Evolutionary conservation across 2,329 filamentous ascomycete species (phyloP), one percentile per base, ranked within the genome.

Genomic region (Gliomastix tumulicola): DNA sequence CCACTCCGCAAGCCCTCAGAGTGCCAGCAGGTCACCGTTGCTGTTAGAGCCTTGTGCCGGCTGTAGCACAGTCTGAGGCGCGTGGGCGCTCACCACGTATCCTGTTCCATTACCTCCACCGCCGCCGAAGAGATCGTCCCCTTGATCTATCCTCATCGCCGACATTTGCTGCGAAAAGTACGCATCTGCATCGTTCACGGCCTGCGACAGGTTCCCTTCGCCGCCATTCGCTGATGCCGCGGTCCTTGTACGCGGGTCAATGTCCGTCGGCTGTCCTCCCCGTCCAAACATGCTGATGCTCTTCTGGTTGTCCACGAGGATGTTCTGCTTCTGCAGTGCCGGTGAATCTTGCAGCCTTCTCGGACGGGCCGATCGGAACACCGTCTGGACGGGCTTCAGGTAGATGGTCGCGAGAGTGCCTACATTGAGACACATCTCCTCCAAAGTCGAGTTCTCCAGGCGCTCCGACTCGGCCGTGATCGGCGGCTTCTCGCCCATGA

Each of bases 401-500:
- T 98, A 98, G 35, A 98, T 90, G 1, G 92, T 98, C 4, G 92
- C 92, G 4, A 98, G 73, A 1, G 92, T 97, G 46, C 92, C 92
- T 32, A 98, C 89, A 49, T 90, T 94, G 41, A 98, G 75, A 54
- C 92, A 97, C 77, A 98, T 90, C 58, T 98, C 92, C 62, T 98
- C 92, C 7, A 98, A 72, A 0, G 92, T 98, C 32, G 76, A 72
- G 0, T 89, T 82, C 55, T 98, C 92, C 3, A 98, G 75, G 47
- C 90, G 90, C 63, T 98, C 92, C 20, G 86, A 89, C 60, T 98
- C 92, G 22, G 92, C 90, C 2, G 89, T 95, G 59, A 98, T 97
- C 7, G 90, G 77, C 7, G 92, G 92, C 58, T 98, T 98, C 48
- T 94, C 85, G 41, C 92, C 90, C 90, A 98, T 97, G 46, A 98